Base-by-base conservation (phyloP, 108 stramenopile genomes). In the Fragilaria crotonensis region DNA sequence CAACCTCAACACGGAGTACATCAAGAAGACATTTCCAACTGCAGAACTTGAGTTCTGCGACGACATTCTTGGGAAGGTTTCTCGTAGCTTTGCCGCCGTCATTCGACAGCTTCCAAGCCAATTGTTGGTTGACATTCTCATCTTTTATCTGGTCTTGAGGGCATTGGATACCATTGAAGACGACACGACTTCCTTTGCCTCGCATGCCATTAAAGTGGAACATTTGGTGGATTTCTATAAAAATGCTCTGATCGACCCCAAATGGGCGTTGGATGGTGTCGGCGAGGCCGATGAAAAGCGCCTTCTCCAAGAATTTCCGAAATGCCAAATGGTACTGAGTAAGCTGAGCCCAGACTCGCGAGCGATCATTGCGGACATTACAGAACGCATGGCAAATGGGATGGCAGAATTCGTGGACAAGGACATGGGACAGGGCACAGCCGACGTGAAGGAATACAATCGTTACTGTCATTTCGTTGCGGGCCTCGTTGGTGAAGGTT, bases 111-210 rank as follows among this genome's bases (percentile, higher is more conserved):
- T 99, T 25, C 97, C 97, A 0, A 30, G 62, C 9, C 68, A 59
- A 21, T 65, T 98, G 46, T 70, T 92, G 68, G 83, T 96, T 11
- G 97, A 97, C 56, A 81, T 98, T 56, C 57, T 93, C 55, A 79
- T 99, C 36, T 99, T 99, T 74, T 99, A 99, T 63, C 62, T 99
- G 51, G 96, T 97, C 0, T 70, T 99, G 30, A 76, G 97, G 17
- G 99, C 95, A 3, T 63, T 99, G 51, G 99, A 98, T 66, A 99
- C 99, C 7, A 80, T 99, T 51, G 99, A 99, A 59, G 99, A 99
- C 65, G 99, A 99, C 66, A 99, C 97, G 83, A 84, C 82, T 44
- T 86, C 81, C 20, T 98, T 96, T 58, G 65, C 63, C 1, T 71
- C 72, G 5, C 63, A 81, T 32, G 90, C 81, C n/a, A 78, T 67